Conservation (phyloP, 768 basidiomycete genomes). For the Suillus brevipes region DNA sequence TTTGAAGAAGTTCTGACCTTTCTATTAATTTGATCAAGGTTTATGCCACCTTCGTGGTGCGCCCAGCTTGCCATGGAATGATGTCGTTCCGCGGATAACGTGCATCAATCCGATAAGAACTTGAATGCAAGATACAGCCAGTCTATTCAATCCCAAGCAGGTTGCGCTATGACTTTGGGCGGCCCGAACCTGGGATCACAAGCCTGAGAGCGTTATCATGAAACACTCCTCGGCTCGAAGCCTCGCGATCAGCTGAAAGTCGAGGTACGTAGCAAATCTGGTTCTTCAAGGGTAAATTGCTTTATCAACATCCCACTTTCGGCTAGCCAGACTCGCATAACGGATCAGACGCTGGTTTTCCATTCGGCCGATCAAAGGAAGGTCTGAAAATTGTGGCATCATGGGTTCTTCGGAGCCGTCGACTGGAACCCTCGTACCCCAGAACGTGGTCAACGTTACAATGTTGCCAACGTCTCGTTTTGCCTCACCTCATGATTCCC, state of each 20-base stretch:
- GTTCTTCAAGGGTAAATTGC: neutral
- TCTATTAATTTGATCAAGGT: neutral
- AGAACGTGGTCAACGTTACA: slow-evolving; percentile 1
- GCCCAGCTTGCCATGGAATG: neutral
- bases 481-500: neutral
- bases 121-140: neutral
- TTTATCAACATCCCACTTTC: slow-evolving; percentile 2
- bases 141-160: neutral
- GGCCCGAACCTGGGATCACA: neutral
- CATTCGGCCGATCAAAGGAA: slow-evolving; percentile 2
- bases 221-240: neutral
- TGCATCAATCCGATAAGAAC: neutral
- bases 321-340: neutral
- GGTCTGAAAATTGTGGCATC: neutral
- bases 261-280: neutral
- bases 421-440: slow-evolving; percentile 1
- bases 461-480: neutral
- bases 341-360: slow-evolving; percentile 2
- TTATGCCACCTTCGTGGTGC: neutral
- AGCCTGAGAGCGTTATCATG: neutral
- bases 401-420: neutral
- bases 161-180: neutral
- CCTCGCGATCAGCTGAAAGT: neutral
- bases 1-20: neutral
- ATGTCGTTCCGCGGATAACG: neutral